Base-by-base conservation (phyloP, 1,284 basidiomycete genomes). In the Puccinia sorghi region DNA sequence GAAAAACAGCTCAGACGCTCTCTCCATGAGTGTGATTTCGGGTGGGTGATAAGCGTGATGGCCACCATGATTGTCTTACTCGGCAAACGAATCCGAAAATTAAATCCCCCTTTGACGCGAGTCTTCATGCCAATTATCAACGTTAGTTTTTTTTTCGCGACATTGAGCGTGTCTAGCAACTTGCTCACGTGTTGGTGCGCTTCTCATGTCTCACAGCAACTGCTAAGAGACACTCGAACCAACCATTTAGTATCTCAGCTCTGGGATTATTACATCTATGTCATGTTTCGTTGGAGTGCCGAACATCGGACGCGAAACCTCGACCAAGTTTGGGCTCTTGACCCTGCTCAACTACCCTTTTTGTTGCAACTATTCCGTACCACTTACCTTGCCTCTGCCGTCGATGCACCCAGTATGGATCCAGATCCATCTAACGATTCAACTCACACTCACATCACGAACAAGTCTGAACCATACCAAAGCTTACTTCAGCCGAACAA, bases 61-160 rank as follows among this genome's bases (percentile, higher is more conserved):
- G 74, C 74, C 32, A 76, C 74, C 27, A 66, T 76, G 74, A 76
- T 76, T 56, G 74, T 52, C 13, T 69, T 76, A n/a, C 50, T 76
- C 39, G 74, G 74, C 12, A 67, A 59, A 69, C 48, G 74, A 1
- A 20, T 76, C n/a, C 17, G 74, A 57, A 64, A 66, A 67, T 39
- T 66, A 3, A 64, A 76, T 17, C 74, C 74, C 32, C 74, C 74
- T 37, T 25, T 76, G 22, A 76, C 64, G 4, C 50, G 37, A 32
- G 52, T 39, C 11, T 76, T 76, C 20, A 52, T 66, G 64, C 74
- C 74, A 25, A 15, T 39, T 32, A 43, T 76, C 50, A 64, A 69
- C 63, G 74, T 76, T n/a, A 67, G 74, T 66, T 12, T 46, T 12
- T n/a, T n/a, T 52, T 22, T 72, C 52, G 27, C 39, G 39, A 46